Percentiles rank a stretch among this genome's conserved stretches.
Evolutionary conservation across 805 yeast genomes (phyloP).

Genomic region (Candida ponderosae): DNA sequence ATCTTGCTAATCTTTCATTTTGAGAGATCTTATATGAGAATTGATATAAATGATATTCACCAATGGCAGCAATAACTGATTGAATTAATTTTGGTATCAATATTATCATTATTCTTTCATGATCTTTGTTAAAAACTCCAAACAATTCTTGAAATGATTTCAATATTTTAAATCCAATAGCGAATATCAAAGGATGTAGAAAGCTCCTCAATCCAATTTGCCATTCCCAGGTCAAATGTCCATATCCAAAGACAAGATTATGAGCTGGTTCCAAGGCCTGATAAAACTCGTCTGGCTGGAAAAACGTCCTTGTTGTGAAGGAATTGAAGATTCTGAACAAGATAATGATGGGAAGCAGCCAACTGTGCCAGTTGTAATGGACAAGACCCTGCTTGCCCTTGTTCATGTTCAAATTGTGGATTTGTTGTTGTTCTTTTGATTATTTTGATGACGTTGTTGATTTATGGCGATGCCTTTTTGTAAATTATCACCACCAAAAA

Average conservation of each 20-base stretch:
- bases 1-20: slow-evolving; percentile 27
- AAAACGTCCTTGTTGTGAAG: slow-evolving; percentile 59
- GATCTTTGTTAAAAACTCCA: slow-evolving; percentile 27
- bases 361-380: too few species aligned
- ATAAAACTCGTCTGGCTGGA: slow-evolving; percentile 95
- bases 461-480: too few species aligned
- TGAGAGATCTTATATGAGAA: slow-evolving; percentile 33
- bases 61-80: slow-evolving; percentile 61
- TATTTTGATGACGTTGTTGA: too few species aligned
- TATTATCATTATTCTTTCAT: slow-evolving; percentile 35
- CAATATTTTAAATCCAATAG: slow-evolving; percentile 30
- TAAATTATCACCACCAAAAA: too few species aligned
- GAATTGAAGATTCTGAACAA: slow-evolving; percentile 55
- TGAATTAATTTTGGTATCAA: slow-evolving; percentile 60
- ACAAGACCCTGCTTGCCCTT: too few species aligned
- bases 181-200: slow-evolving; percentile 70
- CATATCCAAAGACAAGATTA: slow-evolving; percentile 62
- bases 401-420: too few species aligned
- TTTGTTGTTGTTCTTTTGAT: too few species aligned
- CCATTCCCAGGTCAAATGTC: slow-evolving; percentile 96
- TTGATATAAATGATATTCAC: slow-evolving; percentile 53
- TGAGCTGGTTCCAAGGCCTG: slow-evolving; percentile 94
- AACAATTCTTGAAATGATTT: too few species aligned
- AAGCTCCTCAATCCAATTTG: slow-evolving; percentile 62
- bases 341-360: slow-evolving; percentile 22